Evolutionary conservation across 2,329 filamentous ascomycete genomes (phyloP).

Genomic region (Bipolaris bicolor): DNA sequence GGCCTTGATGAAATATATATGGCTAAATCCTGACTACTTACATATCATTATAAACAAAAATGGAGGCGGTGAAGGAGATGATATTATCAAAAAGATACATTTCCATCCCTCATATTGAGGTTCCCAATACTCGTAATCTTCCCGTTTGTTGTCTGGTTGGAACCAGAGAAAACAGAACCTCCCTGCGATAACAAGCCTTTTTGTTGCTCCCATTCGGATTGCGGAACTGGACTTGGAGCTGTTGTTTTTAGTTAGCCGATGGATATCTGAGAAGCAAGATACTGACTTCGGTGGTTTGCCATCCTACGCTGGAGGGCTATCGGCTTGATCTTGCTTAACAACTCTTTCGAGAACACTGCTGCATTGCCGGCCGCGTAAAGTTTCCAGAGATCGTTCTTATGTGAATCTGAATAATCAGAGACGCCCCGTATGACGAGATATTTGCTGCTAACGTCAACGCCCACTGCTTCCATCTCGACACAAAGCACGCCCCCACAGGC

Average conservation of each 20-base stretch:
- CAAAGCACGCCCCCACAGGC: background rate
- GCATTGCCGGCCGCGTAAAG: background rate
- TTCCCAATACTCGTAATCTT: background rate
- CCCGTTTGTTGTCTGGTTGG: background rate
- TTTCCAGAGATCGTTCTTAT: background rate
- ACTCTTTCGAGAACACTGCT: background rate
- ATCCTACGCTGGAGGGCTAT: background rate
- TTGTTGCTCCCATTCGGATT: background rate
- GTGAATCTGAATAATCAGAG: background rate
- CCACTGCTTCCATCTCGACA: background rate
- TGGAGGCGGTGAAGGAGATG: no score
- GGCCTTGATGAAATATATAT: background rate
- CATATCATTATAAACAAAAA: no score
- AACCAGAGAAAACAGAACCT: background rate
- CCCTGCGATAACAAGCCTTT: background rate
- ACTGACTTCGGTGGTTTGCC: background rate
- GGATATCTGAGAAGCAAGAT: background rate
- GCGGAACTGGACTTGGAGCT: background rate
- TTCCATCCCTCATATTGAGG: background rate
- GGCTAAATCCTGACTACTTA: no score
- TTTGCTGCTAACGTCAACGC: background rate
- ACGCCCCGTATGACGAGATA: background rate
- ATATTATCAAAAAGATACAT: background rate
- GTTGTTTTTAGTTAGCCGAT: background rate
- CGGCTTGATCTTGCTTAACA: background rate